phyloP scores from a whole-genome alignment of 306 rosid genomes.

The Crotalaria pallida region DNA sequence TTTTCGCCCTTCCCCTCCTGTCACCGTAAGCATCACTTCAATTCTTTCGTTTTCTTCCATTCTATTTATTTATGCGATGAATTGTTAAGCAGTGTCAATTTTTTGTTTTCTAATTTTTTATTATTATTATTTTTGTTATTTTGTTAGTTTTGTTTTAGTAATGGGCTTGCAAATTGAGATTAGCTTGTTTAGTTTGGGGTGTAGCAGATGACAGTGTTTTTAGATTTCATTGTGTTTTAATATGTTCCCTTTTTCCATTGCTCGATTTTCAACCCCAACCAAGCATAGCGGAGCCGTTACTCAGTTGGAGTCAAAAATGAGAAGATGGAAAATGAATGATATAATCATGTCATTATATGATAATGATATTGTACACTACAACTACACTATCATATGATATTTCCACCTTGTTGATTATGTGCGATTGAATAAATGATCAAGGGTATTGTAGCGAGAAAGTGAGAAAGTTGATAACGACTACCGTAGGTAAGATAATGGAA shows the following conservation, averaged over 20 bases:
- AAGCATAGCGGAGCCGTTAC: neutral
- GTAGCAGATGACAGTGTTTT: neutral
- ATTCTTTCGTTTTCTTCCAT: neutral
- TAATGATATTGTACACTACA: neutral
- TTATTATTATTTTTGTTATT: too few species aligned
- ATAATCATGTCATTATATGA: neutral
- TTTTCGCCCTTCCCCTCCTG: conserved; percentile 31
- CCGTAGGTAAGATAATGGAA: too few species aligned
- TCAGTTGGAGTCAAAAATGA: neutral
- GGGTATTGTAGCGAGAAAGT: neutral
- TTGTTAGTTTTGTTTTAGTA: neutral
- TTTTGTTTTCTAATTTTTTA: too few species aligned
- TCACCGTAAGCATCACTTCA: conserved; percentile 21
- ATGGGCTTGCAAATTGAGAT: neutral
- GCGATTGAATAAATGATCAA: neutral
- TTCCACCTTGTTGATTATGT: neutral
- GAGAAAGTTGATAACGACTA: too few species aligned
- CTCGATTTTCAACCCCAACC: neutral
- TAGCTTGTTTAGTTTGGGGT: neutral
- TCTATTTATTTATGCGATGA: too few species aligned
- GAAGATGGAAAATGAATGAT: neutral
- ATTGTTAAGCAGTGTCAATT: too few species aligned
- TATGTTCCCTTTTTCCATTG: neutral
- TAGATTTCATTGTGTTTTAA: neutral
- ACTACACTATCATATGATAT: neutral